Conservation (phyloP, 345 rosid genomes). For the Lepidium aucheri region DNA sequence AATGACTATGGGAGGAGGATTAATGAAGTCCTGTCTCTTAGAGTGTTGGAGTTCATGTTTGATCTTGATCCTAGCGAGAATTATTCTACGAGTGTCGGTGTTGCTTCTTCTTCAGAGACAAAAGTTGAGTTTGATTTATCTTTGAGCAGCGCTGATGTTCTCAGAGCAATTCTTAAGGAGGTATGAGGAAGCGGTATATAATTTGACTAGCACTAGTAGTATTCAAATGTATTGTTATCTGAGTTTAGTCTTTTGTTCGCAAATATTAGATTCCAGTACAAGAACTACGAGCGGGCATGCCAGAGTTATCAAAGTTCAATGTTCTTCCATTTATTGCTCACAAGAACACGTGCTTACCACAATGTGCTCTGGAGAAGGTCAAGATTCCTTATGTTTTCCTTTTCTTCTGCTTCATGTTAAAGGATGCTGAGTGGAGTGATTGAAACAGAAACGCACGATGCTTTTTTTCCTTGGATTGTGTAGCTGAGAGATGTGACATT, state of each 20-base stretch:
- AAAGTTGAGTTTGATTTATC: slow-evolving; percentile 23
- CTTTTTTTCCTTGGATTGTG: background rate
- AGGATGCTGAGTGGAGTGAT: background rate
- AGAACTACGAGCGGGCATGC: slow-evolving; percentile 19
- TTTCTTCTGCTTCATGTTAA: background rate
- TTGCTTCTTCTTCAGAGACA: background rate
- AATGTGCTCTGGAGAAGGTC: slow-evolving; percentile 25
- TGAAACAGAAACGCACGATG: background rate
- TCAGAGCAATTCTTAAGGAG: slow-evolving; percentile 20
- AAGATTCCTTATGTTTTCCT: background rate
- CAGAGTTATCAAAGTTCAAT: slow-evolving; percentile 21
- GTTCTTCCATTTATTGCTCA: slow-evolving; percentile 26
- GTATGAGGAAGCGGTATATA: background rate
- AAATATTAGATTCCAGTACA: slow-evolving; percentile 20
- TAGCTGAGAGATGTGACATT: slow-evolving; percentile 18
- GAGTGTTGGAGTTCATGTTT: slow-evolving; percentile 24
- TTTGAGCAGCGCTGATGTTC: slow-evolving; percentile 3
- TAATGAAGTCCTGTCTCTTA: slow-evolving; percentile 21
- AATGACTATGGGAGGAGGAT: slow-evolving; percentile 19
- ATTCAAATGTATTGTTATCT: background rate
- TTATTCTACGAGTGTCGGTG: background rate
- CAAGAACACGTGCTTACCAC: slow-evolving; percentile 23
- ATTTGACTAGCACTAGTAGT: background rate
- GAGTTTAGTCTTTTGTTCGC: background rate
- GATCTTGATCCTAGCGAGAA: slow-evolving; percentile 14